phyloP scores from a whole-genome alignment of 805 yeast species.

The Komagataella populi region DNA sequence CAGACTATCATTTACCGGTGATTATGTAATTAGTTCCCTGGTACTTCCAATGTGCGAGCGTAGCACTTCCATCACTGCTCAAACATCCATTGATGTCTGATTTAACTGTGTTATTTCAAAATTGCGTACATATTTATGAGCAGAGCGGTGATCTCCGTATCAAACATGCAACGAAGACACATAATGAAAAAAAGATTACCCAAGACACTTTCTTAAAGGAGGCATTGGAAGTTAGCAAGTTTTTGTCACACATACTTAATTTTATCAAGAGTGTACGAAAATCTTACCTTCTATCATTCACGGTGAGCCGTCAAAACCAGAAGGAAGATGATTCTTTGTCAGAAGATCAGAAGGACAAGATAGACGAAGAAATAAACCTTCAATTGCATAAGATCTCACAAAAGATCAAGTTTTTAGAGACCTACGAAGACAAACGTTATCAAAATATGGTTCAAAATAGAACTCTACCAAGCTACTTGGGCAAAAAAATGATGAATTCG shows the following conservation, averaged over 20 bases:
- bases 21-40: neutral
- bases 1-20: neutral
- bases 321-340: slow-evolving; percentile 3
- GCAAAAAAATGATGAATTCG: neutral
- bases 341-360: slow-evolving; percentile 16
- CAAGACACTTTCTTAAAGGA: slow-evolving; percentile 28
- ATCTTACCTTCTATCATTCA: slow-evolving; percentile 16
- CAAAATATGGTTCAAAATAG: neutral
- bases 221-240: slow-evolving; percentile 19
- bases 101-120: slow-evolving; percentile 31
- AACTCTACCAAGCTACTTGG: neutral
- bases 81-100: slow-evolving; percentile 23
- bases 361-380: slow-evolving; percentile 40
- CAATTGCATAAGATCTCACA: slow-evolving; percentile 38
- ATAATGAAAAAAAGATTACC: neutral
- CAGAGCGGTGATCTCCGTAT: slow-evolving; percentile 13
- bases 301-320: neutral
- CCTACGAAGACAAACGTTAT: slow-evolving; percentile 34
- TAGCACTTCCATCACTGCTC: neutral
- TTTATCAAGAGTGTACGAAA: slow-evolving; percentile 21
- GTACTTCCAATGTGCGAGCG: neutral
- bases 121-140: slow-evolving; percentile 30
- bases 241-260: slow-evolving; percentile 17
- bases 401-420: slow-evolving; percentile 32
- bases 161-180: slow-evolving; percentile 2